phyloP scores from a whole-genome alignment of 1,284 basidiomycete genomes.

The Leccinum pallidistipes region DNA sequence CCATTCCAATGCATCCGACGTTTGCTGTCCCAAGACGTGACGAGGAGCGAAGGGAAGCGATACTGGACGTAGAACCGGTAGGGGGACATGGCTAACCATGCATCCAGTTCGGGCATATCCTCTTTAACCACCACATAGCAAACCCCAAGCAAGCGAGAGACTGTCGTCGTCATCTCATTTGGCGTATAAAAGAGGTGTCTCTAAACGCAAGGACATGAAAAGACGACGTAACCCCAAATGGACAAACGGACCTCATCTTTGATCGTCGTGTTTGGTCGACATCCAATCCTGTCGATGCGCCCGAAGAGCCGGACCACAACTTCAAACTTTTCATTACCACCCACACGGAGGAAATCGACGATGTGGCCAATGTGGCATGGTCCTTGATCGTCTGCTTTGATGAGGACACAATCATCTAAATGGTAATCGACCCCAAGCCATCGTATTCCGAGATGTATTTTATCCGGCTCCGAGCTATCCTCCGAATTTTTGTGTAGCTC shows the following conservation, averaged over 20 bases:
- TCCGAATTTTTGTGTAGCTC: conserved; percentile 32
- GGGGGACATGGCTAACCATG: conserved; percentile 54
- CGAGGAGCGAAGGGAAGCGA: conserved; percentile 43
- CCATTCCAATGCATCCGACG: conserved; percentile 34
- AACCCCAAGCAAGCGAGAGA: conserved; percentile 44
- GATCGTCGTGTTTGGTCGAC: conserved; percentile 28
- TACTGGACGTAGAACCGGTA: conserved; percentile 58
- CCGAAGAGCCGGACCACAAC: conserved; percentile 37
- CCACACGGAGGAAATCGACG: conserved; percentile 16
- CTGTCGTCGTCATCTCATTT: conserved; percentile 35
- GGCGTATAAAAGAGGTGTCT: conserved; percentile 43
- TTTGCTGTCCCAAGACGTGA: conserved; percentile 41
- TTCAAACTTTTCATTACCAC: conserved; percentile 1
- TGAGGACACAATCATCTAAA: conserved; percentile 53
- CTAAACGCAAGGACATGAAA: conserved; percentile 13
- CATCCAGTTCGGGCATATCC: conserved; percentile 36
- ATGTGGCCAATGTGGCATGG: conserved; percentile 43
- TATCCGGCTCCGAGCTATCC: conserved; percentile 25
- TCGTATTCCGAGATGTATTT: conserved; percentile 40
- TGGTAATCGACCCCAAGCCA: conserved; percentile 50
- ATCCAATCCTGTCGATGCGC: conserved; percentile 33
- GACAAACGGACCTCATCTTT: conserved; percentile 40
- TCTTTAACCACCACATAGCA: conserved; percentile 48
- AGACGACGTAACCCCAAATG: neutral
- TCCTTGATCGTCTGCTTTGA: conserved; percentile 37